Base-by-base conservation (phyloP, 176 grass and related monocot genomes). In the Chrysopogon serrulatus region DNA sequence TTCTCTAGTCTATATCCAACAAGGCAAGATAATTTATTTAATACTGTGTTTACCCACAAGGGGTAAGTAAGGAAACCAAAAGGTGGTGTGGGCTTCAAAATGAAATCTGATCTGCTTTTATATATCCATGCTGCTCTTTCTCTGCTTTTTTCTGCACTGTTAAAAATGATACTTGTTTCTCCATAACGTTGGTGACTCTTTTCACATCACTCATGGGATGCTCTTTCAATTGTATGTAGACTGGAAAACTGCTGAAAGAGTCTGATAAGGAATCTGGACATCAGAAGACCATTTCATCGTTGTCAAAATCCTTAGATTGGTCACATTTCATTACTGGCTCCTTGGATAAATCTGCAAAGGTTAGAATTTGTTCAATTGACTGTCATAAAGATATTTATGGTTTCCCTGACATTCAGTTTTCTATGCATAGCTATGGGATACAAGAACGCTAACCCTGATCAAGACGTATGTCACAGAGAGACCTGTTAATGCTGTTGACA, bases 401-500 rank as follows among this genome's bases (percentile, higher is more conserved):
- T 51, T 63, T 79, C 64, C 36, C 56, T 88, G 5, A 78, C 67
- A 61, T 76, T 56, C 12, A 15, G 18, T 39, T 40, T 39, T 71
- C 17, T 56, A 17, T 86, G n/a, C 12, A 33, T 87, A 99, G 93
- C 80, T 99, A 6, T 99, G 91, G 91, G 96, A 99, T 80, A 11
- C 87, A 81, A 96, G 93, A 44, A 92, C 89, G 5, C 42, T 96
- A 71, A 92, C 90, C 65, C 78, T 91, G 48, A 88, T 99, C 71
- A 96, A 96, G 91, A 96, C 93, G 0, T 94, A 94, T 68, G 80
- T 85, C 67, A 96, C 79, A 1, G 96, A 99, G 76, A 86, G 84
- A n/a, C 96, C 96, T 1, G 96, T 99, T 49, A 96, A 99, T 87
- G 91, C 96, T 78, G 90, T 89, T 23, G 93, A 94, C 61, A 90